These are phyloP conservation scores for Wallacemonas collosoma DNA, from an alignment of 208 protist genomes.

Conservation along the genomic window DNA sequence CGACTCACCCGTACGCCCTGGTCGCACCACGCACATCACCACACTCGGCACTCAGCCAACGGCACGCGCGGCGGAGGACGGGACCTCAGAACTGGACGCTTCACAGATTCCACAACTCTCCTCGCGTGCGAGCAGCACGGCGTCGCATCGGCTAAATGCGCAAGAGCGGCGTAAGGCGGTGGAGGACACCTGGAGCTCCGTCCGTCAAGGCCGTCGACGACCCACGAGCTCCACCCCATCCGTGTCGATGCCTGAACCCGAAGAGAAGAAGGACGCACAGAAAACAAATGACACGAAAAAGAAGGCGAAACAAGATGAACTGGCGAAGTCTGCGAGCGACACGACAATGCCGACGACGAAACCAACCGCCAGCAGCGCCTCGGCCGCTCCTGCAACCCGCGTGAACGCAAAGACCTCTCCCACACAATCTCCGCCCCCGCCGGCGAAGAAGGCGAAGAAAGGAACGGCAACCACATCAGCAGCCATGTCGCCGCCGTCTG, in stretches of 20 bases:
- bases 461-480: neutral
- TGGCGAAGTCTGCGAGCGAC: neutral
- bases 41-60: no score
- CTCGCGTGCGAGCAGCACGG: constrained; percentile 27
- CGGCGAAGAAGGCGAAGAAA: neutral
- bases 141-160: constrained; percentile 21
- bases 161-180: constrained; percentile 36
- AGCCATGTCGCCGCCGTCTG: no score
- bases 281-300: neutral
- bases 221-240: constrained; percentile 19
- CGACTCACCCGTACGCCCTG: no score
- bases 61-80: neutral
- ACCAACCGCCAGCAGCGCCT: neutral
- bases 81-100: neutral
- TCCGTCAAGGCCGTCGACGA: constrained; percentile 43
- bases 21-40: no score
- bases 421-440: neutral
- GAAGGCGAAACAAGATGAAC: neutral
- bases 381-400: no score
- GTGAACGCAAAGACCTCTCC: neutral
- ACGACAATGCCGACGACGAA: constrained; percentile 5
- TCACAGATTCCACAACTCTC: constrained; percentile 4
- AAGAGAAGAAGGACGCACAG: neutral
- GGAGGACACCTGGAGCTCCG: constrained; percentile 63
- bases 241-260: neutral